These are phyloP conservation scores for Yarrowia deformans DNA, from an alignment of 805 yeast genomes.

Conservation along the genomic window DNA sequence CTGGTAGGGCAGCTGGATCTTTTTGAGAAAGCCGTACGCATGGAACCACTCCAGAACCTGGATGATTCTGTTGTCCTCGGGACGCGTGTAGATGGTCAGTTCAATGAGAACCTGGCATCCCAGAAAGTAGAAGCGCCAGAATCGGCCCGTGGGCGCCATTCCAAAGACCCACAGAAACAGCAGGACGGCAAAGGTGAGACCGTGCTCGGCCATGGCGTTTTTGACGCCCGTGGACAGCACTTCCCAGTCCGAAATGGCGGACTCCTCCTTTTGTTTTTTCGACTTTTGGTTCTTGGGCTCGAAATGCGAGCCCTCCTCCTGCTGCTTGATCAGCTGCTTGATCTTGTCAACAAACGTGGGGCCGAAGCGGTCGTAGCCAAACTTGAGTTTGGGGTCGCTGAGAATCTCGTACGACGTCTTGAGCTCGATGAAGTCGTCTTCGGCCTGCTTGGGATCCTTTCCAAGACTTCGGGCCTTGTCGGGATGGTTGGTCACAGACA, in stretches of 20 bases:
- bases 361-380: conserved; percentile 84
- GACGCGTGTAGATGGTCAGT: conserved; percentile 44
- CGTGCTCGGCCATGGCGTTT: conserved; percentile 42
- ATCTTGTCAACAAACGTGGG: conserved; percentile 59
- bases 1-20: conserved; percentile 38
- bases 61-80: conserved; percentile 40
- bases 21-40: conserved; percentile 42
- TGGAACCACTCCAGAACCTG: conserved; percentile 43
- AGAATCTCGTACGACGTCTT: conserved; percentile 79
- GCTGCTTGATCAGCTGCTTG: conserved; percentile 22
- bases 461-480: conserved; percentile 47
- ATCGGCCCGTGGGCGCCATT: conserved; percentile 41
- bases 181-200: conserved; percentile 40
- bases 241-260: conserved; percentile 18
- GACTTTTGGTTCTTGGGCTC: not conserved
- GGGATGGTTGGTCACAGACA: conserved; percentile 49
- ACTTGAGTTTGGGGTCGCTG: conserved; percentile 77
- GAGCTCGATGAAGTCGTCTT: conserved; percentile 56
- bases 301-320: conserved; percentile 34
- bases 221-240: conserved; percentile 31
- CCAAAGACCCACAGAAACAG: conserved; percentile 43
- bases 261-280: not conserved
- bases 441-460: conserved; percentile 41
- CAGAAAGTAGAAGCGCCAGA: conserved; percentile 46
- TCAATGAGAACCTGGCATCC: conserved; percentile 43